phyloP scores from a whole-genome alignment of 805 yeast genomes.

The Zygoascus ofunaensis region DNA sequence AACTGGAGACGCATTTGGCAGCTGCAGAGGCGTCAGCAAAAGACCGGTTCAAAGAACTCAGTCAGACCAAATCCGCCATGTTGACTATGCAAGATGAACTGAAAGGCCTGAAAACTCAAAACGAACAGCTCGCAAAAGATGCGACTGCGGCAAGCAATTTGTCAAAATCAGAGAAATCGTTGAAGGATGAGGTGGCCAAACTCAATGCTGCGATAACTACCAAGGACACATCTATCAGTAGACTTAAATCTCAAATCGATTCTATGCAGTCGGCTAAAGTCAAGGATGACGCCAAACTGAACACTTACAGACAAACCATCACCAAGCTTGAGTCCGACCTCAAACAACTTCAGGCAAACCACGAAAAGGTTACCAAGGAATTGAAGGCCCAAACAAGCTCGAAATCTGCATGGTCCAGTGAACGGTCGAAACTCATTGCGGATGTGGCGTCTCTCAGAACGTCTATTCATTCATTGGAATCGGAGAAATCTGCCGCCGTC shows the following conservation, averaged over 20 bases:
- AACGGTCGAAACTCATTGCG: neutral
- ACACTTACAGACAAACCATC: slow-evolving; percentile 9
- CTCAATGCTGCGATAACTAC: slow-evolving; percentile 32
- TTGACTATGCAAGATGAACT: slow-evolving; percentile 2
- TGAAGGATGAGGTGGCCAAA: slow-evolving; percentile 27
- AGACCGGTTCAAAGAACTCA: slow-evolving; percentile 34
- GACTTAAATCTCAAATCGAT: slow-evolving; percentile 32
- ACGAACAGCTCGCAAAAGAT: slow-evolving; percentile 1
- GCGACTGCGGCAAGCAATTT: neutral
- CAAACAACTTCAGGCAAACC: neutral
- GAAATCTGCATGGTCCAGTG: slow-evolving; percentile 1
- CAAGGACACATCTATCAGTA: slow-evolving; percentile 36
- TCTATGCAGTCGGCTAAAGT: slow-evolving; percentile 31
- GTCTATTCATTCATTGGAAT: slow-evolving; percentile 13
- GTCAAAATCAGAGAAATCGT: slow-evolving; percentile 10
- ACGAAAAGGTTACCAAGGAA: neutral
- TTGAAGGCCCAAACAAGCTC: neutral
- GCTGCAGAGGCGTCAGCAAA: slow-evolving; percentile 34
- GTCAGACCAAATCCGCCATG: slow-evolving; percentile 6
- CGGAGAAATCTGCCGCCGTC: slow-evolving; percentile 12
- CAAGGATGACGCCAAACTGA: slow-evolving; percentile 25
- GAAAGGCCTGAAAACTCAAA: neutral
- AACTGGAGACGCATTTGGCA: slow-evolving; percentile 11
- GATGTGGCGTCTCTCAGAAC: slow-evolving; percentile 10
- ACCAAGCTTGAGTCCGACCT: neutral